Evolutionary conservation across 2,329 filamentous ascomycete genomes (phyloP).

Genomic region (Ophiostoma ulmi): DNA sequence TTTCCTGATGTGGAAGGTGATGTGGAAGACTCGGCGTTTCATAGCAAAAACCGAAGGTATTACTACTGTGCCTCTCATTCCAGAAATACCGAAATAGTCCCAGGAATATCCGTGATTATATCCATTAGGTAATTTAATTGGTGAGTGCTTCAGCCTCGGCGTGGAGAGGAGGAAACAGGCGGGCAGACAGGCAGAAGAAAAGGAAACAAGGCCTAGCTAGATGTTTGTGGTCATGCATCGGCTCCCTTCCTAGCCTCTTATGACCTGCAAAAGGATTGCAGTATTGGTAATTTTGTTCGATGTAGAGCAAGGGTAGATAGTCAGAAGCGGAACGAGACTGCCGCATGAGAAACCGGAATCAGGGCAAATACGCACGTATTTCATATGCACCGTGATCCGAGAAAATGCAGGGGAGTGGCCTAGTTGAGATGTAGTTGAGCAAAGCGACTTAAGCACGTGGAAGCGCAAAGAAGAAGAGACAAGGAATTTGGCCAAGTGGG

Average conservation of each 20-base stretch:
- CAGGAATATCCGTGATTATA: background rate
- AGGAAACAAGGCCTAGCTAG: background rate
- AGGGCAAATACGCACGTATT: background rate
- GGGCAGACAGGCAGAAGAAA: background rate
- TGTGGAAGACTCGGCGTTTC: background rate
- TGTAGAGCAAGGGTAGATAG: background rate
- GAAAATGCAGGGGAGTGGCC: background rate
- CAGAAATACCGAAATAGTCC: background rate
- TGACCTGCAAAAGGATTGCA: background rate
- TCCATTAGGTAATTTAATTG: background rate
- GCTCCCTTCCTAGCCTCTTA: background rate
- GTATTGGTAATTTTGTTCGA: background rate
- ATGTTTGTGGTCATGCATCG: background rate
- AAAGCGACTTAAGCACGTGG: background rate
- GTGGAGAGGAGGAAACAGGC: background rate
- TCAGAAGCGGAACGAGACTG: background rate
- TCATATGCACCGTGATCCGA: background rate
- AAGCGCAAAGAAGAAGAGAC: background rate
- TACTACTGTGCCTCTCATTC: background rate
- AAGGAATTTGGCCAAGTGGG: background rate
- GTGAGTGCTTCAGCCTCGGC: background rate
- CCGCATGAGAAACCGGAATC: background rate
- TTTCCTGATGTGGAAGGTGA: constrained; percentile 7
- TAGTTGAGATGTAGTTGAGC: background rate
- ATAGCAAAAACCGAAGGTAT: background rate